phyloP scores from a whole-genome alignment of 768 basidiomycete genomes.

The Cyclocybe aegerita region DNA sequence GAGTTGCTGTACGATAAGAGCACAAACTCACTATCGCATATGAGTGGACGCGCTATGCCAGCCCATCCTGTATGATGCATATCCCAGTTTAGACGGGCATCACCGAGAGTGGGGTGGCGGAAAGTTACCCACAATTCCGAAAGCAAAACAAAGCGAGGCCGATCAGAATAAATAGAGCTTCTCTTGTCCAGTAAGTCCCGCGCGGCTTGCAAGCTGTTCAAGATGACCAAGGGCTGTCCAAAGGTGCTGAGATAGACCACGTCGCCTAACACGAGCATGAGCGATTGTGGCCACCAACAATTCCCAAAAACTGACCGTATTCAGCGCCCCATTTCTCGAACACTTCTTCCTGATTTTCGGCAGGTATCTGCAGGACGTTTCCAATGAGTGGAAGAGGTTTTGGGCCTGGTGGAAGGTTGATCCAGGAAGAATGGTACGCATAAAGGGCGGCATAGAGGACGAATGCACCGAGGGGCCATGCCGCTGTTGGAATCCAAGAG shows the following conservation, averaged over 20 bases:
- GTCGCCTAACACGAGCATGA: slow-evolving; percentile 35
- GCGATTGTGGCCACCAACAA: not conserved
- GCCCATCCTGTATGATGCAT: slow-evolving; percentile 39
- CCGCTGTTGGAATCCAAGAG: slow-evolving; percentile 15
- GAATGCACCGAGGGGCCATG: slow-evolving; percentile 10
- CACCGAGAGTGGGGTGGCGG: not conserved
- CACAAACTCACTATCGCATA: slow-evolving; percentile 40
- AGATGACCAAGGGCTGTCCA: slow-evolving; percentile 46
- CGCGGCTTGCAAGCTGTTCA: slow-evolving; percentile 45
- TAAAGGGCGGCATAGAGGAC: slow-evolving; percentile 16
- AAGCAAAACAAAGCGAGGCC: slow-evolving; percentile 46
- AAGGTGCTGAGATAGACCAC: slow-evolving; percentile 40
- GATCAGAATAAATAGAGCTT: slow-evolving; percentile 54
- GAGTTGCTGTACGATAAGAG: slow-evolving; percentile 4
- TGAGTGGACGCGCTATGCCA: slow-evolving; percentile 49
- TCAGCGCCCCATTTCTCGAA: slow-evolving; percentile 40
- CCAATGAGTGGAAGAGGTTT: slow-evolving; percentile 44
- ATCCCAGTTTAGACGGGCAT: not conserved
- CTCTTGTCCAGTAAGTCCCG: slow-evolving; percentile 53
- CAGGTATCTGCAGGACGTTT: slow-evolving; percentile 45
- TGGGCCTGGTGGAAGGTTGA: slow-evolving; percentile 47
- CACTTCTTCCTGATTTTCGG: slow-evolving; percentile 34
- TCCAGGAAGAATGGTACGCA: slow-evolving; percentile 21
- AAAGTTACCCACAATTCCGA: slow-evolving; percentile 41
- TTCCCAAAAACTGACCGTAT: slow-evolving; percentile 37